A percentile compares a stretch with the other conserved stretches of the same genome.
Conservation (phyloP, 2,329 filamentous ascomycete species). For the Endocalyx cinctus region DNA sequence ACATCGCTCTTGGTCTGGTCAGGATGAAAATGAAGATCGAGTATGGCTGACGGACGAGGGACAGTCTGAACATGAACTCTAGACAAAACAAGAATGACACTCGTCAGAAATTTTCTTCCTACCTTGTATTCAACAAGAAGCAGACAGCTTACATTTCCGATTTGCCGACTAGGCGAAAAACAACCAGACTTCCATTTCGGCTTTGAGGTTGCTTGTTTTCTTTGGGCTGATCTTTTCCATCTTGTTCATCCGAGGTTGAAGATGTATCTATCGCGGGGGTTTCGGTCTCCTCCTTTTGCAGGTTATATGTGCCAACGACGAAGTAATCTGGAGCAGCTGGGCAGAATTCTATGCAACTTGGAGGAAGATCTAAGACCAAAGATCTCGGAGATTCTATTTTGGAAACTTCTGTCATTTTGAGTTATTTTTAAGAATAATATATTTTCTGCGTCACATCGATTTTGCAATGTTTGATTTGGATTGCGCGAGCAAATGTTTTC, state of each 20-base stretch:
- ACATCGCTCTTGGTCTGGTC: conserved; percentile 40
- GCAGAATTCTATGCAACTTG: conserved; percentile 75
- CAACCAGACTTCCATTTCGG: conserved; percentile 68
- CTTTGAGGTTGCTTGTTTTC: conserved; percentile 44
- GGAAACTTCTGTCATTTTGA: conserved; percentile 10
- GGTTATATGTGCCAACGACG: conserved; percentile 79
- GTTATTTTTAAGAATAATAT: no score
- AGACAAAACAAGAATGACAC: conserved; percentile 14
- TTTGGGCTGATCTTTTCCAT: conserved; percentile 13
- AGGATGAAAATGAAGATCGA: conserved; percentile 80
- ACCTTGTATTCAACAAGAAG: not conserved
- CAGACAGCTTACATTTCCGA: conserved; percentile 48
- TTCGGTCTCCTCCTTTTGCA: conserved; percentile 46
- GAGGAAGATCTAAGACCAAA: conserved; percentile 59
- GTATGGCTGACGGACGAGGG: conserved; percentile 65
- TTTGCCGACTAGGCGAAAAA: conserved; percentile 52
- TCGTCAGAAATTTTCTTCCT: conserved; percentile 7
- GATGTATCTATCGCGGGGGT: conserved; percentile 10
- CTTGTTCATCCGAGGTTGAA: conserved; percentile 14
- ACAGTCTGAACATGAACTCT: conserved; percentile 57
- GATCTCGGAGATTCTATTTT: conserved; percentile 41
- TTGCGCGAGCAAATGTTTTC: no score
- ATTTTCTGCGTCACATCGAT: no score
- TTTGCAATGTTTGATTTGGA: no score
- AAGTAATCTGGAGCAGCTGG: conserved; percentile 59